Percentiles rank a stretch among this genome's conserved stretches.
These are phyloP conservation scores for Aspergillus alliaceus DNA, from an alignment of 2,329 filamentous ascomycete genomes.

Conservation along the genomic window DNA sequence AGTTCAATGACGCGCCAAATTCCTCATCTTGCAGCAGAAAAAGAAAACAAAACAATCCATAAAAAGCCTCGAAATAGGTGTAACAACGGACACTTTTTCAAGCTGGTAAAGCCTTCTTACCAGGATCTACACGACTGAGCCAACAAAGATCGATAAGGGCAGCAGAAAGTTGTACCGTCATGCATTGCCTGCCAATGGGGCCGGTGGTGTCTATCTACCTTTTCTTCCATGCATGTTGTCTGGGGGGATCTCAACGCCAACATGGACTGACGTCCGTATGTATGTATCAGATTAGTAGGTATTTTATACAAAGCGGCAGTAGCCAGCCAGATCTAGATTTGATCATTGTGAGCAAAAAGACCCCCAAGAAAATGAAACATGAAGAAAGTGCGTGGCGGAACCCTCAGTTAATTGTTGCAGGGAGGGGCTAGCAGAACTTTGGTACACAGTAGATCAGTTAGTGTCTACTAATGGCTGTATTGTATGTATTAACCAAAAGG, in stretches of 20 bases:
- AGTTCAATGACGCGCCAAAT: conserved; percentile 6
- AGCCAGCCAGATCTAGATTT: neutral
- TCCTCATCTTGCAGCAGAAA: conserved; percentile 1
- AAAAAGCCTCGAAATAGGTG: neutral
- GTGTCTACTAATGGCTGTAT: neutral
- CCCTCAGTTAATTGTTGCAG: neutral
- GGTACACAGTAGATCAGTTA: neutral
- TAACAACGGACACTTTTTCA: neutral
- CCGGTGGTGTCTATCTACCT: conserved; percentile 7
- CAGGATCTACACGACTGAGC: neutral
- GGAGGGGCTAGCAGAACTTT: conserved; percentile 11
- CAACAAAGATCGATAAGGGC: conserved; percentile 4
- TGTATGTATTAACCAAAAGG: neutral
- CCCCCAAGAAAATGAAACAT: neutral
- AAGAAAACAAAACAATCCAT: neutral
- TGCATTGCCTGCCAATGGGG: neutral
- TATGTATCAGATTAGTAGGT: neutral
- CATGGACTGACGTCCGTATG: neutral
- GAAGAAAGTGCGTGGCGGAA: conserved; percentile 6
- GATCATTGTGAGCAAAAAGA: neutral
- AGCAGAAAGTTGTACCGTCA: neutral
- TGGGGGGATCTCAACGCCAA: neutral
- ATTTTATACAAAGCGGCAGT: neutral
- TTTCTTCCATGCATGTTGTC: neutral
- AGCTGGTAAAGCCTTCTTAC: neutral